Percentiles rank a stretch among this genome's conserved stretches.
Evolutionary conservation across 176 grass and related monocot species (phyloP).

Genomic region (Phoenix roebelenii): DNA sequence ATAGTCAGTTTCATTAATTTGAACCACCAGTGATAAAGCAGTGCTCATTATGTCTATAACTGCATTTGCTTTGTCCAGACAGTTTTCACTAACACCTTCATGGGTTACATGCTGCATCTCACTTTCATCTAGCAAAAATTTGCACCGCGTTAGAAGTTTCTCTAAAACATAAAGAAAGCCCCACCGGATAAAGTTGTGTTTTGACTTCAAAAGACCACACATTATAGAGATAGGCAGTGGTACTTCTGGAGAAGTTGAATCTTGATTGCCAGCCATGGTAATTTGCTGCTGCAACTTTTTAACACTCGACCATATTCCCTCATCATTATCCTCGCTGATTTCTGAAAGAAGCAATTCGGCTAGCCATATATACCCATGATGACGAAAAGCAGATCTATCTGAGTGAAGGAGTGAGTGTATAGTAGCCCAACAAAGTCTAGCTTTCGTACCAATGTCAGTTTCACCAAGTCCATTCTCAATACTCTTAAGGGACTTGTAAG

Average conservation of each 20-base stretch:
- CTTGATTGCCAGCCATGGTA: slow-evolving; percentile 66
- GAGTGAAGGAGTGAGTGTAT: slow-evolving; percentile 90
- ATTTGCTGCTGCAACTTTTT: slow-evolving; percentile 74
- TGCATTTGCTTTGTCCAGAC: slow-evolving; percentile 69
- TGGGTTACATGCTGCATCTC: slow-evolving; percentile 35
- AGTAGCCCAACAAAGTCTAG: slow-evolving; percentile 72
- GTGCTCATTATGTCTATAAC: slow-evolving; percentile 90
- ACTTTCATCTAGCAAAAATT: slow-evolving; percentile 95
- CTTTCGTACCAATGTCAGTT: slow-evolving; percentile 44
- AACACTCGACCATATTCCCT: slow-evolving; percentile 76
- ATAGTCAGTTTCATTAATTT: slow-evolving; percentile 93
- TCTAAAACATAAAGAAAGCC: slow-evolving; percentile 91
- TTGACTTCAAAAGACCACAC: slow-evolving; percentile 92
- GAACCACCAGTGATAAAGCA: slow-evolving; percentile 75
- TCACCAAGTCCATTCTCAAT: slow-evolving; percentile 67
- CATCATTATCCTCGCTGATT: slow-evolving; percentile 60
- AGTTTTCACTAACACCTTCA: slow-evolving; percentile 33
- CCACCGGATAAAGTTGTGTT: slow-evolving; percentile 91
- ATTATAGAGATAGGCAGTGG: slow-evolving; percentile 75
- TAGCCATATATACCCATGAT: slow-evolving; percentile 99
- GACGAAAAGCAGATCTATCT: slow-evolving; percentile 69
- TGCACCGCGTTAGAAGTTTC: slow-evolving; percentile 84
- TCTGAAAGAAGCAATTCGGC: slow-evolving; percentile 93
- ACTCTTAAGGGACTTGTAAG: slow-evolving; percentile 57
- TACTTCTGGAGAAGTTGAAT: slow-evolving; percentile 56